Conservation (phyloP, 139 green algal genomes). For the Chlorella sp. region DNA sequence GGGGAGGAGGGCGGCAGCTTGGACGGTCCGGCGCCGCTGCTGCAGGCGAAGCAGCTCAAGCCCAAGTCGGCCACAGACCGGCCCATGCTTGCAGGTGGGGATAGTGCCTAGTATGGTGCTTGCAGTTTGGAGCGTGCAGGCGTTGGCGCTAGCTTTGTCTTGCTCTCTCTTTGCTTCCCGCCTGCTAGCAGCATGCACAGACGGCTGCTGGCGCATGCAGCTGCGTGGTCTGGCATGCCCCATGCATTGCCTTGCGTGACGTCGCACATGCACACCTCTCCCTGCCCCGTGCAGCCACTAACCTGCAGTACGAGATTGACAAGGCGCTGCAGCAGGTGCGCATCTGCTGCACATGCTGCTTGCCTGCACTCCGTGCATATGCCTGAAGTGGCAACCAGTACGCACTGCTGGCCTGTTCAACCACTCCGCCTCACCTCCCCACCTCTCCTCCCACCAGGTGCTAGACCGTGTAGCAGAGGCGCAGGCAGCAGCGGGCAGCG, state of each 20-base stretch:
- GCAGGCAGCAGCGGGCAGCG: constrained; percentile 58
- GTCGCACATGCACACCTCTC: too few species aligned
- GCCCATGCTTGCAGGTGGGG: constrained; percentile 22
- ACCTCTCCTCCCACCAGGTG: background rate
- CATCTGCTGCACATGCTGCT: too few species aligned
- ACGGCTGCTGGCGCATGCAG: too few species aligned
- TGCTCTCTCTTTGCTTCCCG: too few species aligned
- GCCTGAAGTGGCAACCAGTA: too few species aligned
- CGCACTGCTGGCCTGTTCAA: too few species aligned
- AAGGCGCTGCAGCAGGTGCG: constrained; percentile 68
- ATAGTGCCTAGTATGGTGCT: background rate
- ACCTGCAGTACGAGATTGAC: constrained; percentile 90
- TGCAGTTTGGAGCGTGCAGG: background rate
- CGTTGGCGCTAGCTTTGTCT: too few species aligned
- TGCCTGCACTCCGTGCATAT: too few species aligned
- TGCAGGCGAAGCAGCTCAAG: constrained; percentile 23
- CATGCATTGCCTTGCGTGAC: background rate
- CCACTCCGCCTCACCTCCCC: too few species aligned
- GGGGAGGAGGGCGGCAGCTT: background rate
- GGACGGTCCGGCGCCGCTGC: background rate
- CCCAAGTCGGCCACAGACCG: constrained; percentile 33
- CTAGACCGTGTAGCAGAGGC: constrained; percentile 67
- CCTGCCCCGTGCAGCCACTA: constrained; percentile 69
- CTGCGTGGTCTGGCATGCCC: too few species aligned
- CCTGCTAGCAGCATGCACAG: too few species aligned